Evolutionary conservation across 495 filamentous ascomycete species (phyloP).

Genomic region (Chaetomium tenue): DNA sequence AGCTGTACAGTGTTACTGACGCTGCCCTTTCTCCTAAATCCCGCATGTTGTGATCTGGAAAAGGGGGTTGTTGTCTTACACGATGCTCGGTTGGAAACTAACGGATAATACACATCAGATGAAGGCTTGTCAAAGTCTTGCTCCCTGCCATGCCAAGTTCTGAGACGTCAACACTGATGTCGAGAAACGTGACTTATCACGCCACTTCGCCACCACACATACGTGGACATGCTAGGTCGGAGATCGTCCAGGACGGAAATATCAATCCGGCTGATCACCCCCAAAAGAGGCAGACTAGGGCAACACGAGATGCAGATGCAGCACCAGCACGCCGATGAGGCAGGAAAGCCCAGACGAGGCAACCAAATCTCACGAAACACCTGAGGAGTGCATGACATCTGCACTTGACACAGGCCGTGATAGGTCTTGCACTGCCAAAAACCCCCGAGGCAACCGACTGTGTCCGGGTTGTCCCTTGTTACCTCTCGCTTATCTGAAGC

Average conservation of each 20-base stretch:
- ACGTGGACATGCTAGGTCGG: not conserved
- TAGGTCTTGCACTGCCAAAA: not conserved
- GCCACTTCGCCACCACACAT: not conserved
- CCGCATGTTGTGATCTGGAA: not conserved
- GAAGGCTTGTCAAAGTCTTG: no score
- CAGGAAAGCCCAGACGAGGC: constrained; percentile 11
- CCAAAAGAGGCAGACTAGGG: not conserved
- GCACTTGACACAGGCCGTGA: not conserved
- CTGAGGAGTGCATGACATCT: not conserved
- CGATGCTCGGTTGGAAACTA: no score
- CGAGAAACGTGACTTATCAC: not conserved
- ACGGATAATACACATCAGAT: no score
- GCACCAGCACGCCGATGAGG: constrained; percentile 6
- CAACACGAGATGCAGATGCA: constrained; percentile 10
- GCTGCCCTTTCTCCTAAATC: constrained; percentile 1
- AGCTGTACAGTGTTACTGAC: not conserved
- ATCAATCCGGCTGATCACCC: not conserved
- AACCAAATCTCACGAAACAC: not conserved
- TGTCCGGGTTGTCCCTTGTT: not conserved
- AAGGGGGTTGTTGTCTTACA: not conserved
- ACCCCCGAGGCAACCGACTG: not conserved
- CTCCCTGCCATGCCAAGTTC: no score
- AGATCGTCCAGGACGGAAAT: not conserved
- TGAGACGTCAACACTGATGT: no score
- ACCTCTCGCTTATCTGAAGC: constrained; percentile 13